phyloP scores from a whole-genome alignment of 176 grass and related monocot genomes.

The Echinochloa phyllopogon region DNA sequence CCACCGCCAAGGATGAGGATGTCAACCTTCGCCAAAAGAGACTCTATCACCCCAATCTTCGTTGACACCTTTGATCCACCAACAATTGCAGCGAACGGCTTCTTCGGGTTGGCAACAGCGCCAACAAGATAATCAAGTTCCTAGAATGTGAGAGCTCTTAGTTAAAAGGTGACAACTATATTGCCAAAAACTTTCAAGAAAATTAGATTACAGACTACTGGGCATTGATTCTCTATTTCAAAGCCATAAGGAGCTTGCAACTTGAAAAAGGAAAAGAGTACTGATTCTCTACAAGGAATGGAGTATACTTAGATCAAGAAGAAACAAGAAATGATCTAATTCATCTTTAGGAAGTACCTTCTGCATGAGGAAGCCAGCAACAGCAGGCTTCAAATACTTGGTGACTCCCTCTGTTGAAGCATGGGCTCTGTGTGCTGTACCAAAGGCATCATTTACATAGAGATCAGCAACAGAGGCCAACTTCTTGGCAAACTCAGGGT shows the following conservation, averaged over 20 bases:
- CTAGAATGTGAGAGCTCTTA: slow-evolving; percentile 31
- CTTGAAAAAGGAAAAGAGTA: not conserved
- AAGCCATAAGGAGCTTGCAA: not conserved
- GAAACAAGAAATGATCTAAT: not conserved
- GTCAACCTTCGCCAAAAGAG: slow-evolving; percentile 74
- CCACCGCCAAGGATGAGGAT: slow-evolving; percentile 85
- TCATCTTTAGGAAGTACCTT: slow-evolving; percentile 54
- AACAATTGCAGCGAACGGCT: slow-evolving; percentile 83
- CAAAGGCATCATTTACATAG: slow-evolving; percentile 79
- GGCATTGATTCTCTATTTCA: not conserved
- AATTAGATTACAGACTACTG: not conserved
- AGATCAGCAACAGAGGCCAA: slow-evolving; percentile 76
- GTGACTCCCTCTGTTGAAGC: slow-evolving; percentile 91
- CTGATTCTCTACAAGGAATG: not conserved
- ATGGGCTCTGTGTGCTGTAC: slow-evolving; percentile 78
- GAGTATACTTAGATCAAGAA: not conserved
- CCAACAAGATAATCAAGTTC: slow-evolving; percentile 92
- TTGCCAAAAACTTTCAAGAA: not conserved
- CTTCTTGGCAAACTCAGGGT: slow-evolving; percentile 65
- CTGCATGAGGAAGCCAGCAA: slow-evolving; percentile 93
- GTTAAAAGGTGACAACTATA: not conserved
- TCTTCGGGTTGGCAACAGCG: slow-evolving; percentile 79
- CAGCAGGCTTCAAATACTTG: slow-evolving; percentile 80
- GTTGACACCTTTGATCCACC: slow-evolving; percentile 88
- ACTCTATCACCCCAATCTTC: slow-evolving; percentile 88